Base-by-base conservation (phyloP, 2,329 filamentous ascomycete species). In the Laburnicola sp. region DNA sequence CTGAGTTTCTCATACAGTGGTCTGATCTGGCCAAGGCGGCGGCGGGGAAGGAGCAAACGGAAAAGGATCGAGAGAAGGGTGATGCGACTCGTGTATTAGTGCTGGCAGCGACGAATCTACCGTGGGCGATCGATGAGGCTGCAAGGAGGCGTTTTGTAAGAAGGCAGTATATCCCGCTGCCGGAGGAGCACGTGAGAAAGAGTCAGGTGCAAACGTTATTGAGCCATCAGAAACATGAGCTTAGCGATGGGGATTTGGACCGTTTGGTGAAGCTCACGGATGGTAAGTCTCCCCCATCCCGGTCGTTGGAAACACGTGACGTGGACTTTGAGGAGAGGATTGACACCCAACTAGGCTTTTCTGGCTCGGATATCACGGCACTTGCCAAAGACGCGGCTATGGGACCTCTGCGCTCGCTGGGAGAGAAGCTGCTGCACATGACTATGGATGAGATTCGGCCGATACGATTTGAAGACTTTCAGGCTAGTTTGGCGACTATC, bases 1-100 rank as follows among this genome's bases (percentile, higher is more conserved):
- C 94, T 0, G 94, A 99, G 68, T 99, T 99, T 63, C 77, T 99
- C 27, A 97, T 99, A 26, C 92, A 97, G 67, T 99, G 94, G 94
- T 94, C 89, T 51, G 91, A 97, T 68, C 76, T 99, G 2, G 91
- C 96, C 66, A 86, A 91, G 57, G 94, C 94, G 2, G 94, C 94
- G 5, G 93, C 92, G 3, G 93, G 93, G 0, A 82, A 89, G 32
- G 91, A 95, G 67, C 78, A 83, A 41, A 81, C 72, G 10, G 81
- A 84, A 10, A 86, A 81, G 51, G 84, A 88, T 31, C 88, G 83
- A 59, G 84, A 87, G 53, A 80, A 80, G 48, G 91, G 91, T 0
- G 93, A 97, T 72, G 85, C 92, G 3, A 94, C 86, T 57, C 82
- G 93, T 45, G 94, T 99, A 1, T 80, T 99, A 10, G 94, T 99